Percentiles rank a stretch among this genome's conserved stretches.
phyloP scores from a whole-genome alignment of 177 flowering plant genomes.

The Telopea speciosissima region DNA sequence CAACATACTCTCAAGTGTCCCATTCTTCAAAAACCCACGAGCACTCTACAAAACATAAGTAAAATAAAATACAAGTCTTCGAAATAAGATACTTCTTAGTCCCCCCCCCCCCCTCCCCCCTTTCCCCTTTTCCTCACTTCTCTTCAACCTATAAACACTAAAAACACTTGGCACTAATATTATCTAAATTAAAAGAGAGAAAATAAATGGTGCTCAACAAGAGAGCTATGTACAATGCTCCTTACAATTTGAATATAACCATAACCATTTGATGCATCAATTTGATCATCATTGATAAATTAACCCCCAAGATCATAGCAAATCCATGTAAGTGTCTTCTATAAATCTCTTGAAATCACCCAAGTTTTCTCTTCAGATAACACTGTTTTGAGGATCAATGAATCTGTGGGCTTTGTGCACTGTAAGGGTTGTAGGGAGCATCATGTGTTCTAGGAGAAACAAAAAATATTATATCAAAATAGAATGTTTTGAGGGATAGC shows the following conservation, averaged over 20 bases:
- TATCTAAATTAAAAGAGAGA: background rate
- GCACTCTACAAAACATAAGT: conserved; percentile 26
- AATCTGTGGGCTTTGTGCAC: background rate
- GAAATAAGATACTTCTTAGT: conserved; percentile 1
- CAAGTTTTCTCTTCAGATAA: background rate
- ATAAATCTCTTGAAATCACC: too few relatives aligned
- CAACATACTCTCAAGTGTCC: conserved; percentile 68
- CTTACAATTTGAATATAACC: too few relatives aligned
- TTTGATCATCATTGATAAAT: too few relatives aligned
- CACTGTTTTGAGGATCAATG: background rate
- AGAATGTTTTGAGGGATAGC: conserved; percentile 2
- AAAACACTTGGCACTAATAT: too few relatives aligned
- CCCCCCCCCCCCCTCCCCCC: conserved; percentile 8
- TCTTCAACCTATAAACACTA: background rate
- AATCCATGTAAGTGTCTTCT: too few relatives aligned
- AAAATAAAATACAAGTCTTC: conserved; percentile 4
- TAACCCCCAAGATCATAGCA: too few relatives aligned
- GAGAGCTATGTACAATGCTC: too few relatives aligned
- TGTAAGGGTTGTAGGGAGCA: background rate
- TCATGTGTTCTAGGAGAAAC: background rate
- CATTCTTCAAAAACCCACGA: conserved; percentile 86
- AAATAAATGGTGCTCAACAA: too few relatives aligned
- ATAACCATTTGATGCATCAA: too few relatives aligned
- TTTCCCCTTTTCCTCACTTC: too few relatives aligned
- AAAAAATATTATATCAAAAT: conserved; percentile 4